Evolutionary conservation across 768 basidiomycete genomes (phyloP).

Genomic region (Tephrocybe rancida): DNA sequence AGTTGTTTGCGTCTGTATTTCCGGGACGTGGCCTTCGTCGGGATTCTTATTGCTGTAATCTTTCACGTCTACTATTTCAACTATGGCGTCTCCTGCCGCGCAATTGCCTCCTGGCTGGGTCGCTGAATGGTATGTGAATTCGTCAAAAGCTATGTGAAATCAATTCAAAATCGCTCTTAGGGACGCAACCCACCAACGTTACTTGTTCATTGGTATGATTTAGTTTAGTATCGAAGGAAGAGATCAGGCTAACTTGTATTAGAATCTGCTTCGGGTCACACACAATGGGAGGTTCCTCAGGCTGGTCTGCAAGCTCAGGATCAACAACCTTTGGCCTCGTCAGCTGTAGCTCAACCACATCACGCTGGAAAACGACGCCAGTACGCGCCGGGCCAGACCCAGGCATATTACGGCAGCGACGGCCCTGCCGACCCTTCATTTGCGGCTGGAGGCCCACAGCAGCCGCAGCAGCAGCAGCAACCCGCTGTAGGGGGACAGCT

Average conservation of each 20-base stretch:
- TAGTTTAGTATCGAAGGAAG: conserved; percentile 1
- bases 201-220: conserved; percentile 85
- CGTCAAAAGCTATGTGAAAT: conserved; percentile 4
- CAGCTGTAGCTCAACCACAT: conserved; percentile 45
- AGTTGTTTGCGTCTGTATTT: conserved; percentile 26
- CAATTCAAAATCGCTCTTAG: conserved; percentile 40
- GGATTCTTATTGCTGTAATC: conserved; percentile 14
- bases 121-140: conserved; percentile 77
- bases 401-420: conserved; percentile 75
- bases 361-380: conserved; percentile 81
- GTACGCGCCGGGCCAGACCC: conserved; percentile 93
- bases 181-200: conserved; percentile 79
- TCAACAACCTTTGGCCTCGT: conserved; percentile 41
- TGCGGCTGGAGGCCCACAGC: conserved; percentile 35
- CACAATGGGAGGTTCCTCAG: conserved; percentile 79
- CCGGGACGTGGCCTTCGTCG: conserved; percentile 31
- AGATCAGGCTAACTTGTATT: conserved; percentile 24
- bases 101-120: conserved; percentile 91
- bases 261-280: conserved; percentile 84
- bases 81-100: conserved; percentile 53
- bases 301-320: conserved; percentile 34
- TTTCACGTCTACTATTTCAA: conserved; percentile 25
- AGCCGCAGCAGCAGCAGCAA: too few relatives aligned
- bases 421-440: conserved; percentile 48
- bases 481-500: conserved; percentile 54